Conservation (phyloP, 306 rosid genomes). For the Biancaea sappan region DNA sequence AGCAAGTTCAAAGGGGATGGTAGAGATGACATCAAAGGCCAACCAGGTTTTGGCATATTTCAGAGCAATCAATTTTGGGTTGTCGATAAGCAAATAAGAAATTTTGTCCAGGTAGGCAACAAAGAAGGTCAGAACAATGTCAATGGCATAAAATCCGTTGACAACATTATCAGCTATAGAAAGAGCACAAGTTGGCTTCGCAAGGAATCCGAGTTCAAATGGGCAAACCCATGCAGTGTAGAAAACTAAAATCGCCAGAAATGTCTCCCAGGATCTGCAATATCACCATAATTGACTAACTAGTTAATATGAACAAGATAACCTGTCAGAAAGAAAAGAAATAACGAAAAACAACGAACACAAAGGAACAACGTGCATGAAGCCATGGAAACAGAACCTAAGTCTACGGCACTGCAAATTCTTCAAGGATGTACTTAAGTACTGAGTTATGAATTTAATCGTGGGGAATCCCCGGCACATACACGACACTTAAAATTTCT, state of each 20-base stretch:
- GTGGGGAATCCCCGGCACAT: background rate
- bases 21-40: constrained; percentile 61
- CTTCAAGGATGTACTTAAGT: background rate
- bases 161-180: constrained; percentile 62
- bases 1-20: constrained; percentile 60
- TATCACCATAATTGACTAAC: background rate
- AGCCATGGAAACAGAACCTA: background rate
- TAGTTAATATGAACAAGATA: background rate
- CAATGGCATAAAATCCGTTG: constrained; percentile 58
- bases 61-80: constrained; percentile 49
- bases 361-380: background rate
- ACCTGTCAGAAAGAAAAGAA: background rate
- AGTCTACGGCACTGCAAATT: background rate
- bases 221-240: constrained; percentile 86
- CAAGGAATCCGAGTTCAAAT: constrained; percentile 79
- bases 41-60: constrained; percentile 70
- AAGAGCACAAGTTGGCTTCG: constrained; percentile 27
- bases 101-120: constrained; percentile 71
- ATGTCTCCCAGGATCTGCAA: constrained; percentile 64
- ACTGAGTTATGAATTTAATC: background rate
- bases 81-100: constrained; percentile 56
- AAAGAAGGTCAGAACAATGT: constrained; percentile 70
- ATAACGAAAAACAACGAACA: background rate
- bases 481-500: background rate
- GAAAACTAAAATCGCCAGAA: constrained; percentile 58